These are phyloP conservation scores for Blastocystis sp. DNA, from an alignment of 352 stramenopile genomes.

Conservation along the genomic window DNA sequence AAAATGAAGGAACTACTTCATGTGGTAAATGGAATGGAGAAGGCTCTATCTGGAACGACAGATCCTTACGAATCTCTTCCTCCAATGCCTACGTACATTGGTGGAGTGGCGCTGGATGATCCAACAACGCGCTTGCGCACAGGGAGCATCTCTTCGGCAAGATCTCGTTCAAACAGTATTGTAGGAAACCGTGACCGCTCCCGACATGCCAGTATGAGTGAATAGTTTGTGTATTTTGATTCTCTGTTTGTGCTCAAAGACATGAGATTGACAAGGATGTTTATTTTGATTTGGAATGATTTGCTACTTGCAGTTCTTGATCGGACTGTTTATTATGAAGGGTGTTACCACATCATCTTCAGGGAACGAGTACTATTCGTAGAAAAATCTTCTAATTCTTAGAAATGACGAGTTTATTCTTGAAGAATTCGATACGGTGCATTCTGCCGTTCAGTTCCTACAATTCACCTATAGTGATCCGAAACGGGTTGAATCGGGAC, in stretches of 20 bases:
- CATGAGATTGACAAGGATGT: background rate
- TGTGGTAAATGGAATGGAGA: slow-evolving; percentile 55
- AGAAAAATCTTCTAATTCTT: no score
- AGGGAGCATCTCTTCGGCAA: slow-evolving; percentile 51
- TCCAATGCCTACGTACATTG: background rate
- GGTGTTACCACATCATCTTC: no score
- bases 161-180: slow-evolving; percentile 63
- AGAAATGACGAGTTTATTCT: no score
- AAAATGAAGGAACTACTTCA: slow-evolving; percentile 54
- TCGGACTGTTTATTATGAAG: no score
- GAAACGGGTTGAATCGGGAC: no score
- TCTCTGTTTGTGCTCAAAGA: background rate
- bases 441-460: no score
- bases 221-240: slow-evolving; percentile 5
- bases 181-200: slow-evolving; percentile 21
- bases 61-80: slow-evolving; percentile 13
- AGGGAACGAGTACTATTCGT: no score
- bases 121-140: slow-evolving; percentile 29
- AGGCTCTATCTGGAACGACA: background rate
- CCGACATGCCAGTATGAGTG: slow-evolving; percentile 56
- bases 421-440: no score
- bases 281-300: background rate
- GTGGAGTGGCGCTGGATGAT: slow-evolving; percentile 23
- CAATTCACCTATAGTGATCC: no score
- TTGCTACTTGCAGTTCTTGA: no score